Evolutionary conservation across 345 rosid genomes (phyloP).

Genomic region (Brassica cretica): DNA sequence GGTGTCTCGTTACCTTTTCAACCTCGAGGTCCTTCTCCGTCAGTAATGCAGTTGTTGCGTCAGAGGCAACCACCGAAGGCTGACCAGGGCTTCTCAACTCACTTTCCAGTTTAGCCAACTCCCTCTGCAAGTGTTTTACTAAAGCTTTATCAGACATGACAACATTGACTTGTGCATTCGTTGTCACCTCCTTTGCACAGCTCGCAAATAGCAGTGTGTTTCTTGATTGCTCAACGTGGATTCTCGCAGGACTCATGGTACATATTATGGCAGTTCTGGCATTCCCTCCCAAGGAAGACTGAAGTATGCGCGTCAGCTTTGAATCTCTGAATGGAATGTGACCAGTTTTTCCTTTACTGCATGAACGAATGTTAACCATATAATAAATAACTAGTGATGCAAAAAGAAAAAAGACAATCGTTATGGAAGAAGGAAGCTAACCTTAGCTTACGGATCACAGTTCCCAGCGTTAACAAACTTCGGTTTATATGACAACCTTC

Average conservation of each 20-base stretch:
- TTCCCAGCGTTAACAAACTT: conserved; percentile 88
- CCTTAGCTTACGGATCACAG: conserved; percentile 95
- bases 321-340: conserved; percentile 95
- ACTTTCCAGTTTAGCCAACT: conserved; percentile 81
- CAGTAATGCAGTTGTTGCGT: conserved; percentile 50
- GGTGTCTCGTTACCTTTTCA: conserved; percentile 55
- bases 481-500: conserved; percentile 97
- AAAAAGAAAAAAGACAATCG: conserved; percentile 1
- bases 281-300: conserved; percentile 85
- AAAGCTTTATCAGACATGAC: conserved; percentile 86
- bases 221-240: conserved; percentile 91
- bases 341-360: conserved; percentile 94
- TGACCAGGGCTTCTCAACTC: conserved; percentile 59
- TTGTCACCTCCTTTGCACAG: conserved; percentile 92
- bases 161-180: conserved; percentile 86
- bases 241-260: conserved; percentile 91
- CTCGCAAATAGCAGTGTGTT: conserved; percentile 92
- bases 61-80: conserved; percentile 39
- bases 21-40: conserved; percentile 79
- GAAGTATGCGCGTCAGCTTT: conserved; percentile 92
- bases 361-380: conserved; percentile 42
- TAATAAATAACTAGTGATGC: conserved; percentile 13
- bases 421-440: conserved; percentile 39
- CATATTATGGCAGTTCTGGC: conserved; percentile 92
- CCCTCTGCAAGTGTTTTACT: conserved; percentile 88